Conservation (phyloP, 2,329 filamentous ascomycete genomes). For the Calonectria fujianensis region DNA sequence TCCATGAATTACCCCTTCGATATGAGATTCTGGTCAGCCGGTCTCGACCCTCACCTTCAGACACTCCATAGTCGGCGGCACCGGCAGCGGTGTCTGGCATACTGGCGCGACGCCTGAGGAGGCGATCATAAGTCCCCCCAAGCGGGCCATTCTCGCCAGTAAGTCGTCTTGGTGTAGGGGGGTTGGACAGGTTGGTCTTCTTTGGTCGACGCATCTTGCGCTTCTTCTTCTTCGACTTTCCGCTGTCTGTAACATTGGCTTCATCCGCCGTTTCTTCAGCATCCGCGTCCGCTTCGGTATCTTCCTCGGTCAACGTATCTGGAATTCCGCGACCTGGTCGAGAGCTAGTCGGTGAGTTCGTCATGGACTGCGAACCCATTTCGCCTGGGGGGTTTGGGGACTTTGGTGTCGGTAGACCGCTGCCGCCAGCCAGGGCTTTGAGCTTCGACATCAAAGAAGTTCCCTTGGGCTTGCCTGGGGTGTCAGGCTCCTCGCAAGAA, state of each 20-base stretch:
- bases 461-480: slow-evolving; percentile 73
- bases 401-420: slow-evolving; percentile 68
- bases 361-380: slow-evolving; percentile 62
- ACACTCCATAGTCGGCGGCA: slow-evolving; percentile 78
- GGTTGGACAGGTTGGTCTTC: slow-evolving; percentile 76
- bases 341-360: slow-evolving; percentile 69
- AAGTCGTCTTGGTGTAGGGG: slow-evolving; percentile 76
- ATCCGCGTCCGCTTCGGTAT: slow-evolving; percentile 75
- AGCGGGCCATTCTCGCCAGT: slow-evolving; percentile 65
- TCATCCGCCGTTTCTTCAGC: slow-evolving; percentile 93
- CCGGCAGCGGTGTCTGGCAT: slow-evolving; percentile 76
- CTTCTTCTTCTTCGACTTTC: slow-evolving; percentile 71
- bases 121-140: slow-evolving; percentile 63
- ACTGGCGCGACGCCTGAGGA: slow-evolving; percentile 79
- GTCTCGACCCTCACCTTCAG: slow-evolving; percentile 84
- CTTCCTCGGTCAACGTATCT: slow-evolving; percentile 71
- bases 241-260: slow-evolving; percentile 65
- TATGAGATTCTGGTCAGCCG: slow-evolving; percentile 68
- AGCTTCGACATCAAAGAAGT: slow-evolving; percentile 86
- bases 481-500: slow-evolving; percentile 81
- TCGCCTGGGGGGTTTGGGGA: slow-evolving; percentile 60
- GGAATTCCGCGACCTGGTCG: slow-evolving; percentile 70
- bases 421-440: slow-evolving; percentile 79
- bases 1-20: slow-evolving; percentile 76
- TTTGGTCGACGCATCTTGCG: slow-evolving; percentile 76